These are phyloP conservation scores for Russula brevipes DNA, from an alignment of 768 basidiomycete species.

Conservation along the genomic window DNA sequence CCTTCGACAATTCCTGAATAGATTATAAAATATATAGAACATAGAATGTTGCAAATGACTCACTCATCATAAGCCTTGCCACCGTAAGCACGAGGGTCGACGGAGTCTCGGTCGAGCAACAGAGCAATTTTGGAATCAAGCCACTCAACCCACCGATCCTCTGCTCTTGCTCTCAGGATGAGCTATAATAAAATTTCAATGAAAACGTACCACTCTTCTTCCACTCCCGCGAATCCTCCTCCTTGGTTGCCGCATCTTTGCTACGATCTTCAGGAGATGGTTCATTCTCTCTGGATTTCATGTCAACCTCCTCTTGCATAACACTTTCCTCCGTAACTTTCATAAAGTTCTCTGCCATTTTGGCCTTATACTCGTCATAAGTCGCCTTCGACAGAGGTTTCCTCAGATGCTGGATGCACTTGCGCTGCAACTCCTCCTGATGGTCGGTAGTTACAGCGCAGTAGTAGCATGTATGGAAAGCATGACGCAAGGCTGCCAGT, in stretches of 20 bases:
- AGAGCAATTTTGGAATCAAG: conserved; percentile 83
- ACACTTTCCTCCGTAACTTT: conserved; percentile 45
- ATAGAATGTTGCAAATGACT: conserved; percentile 32
- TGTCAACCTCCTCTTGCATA: conserved; percentile 34
- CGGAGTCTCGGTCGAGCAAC: conserved; percentile 67
- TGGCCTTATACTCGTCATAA: conserved; percentile 56
- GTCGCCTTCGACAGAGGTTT: conserved; percentile 60
- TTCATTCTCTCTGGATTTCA: conserved; percentile 34
- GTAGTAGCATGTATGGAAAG: conserved; percentile 96
- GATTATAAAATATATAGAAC: conserved; percentile 13
- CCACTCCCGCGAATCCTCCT: conserved; percentile 44
- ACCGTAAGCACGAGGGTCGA: conserved; percentile 84
- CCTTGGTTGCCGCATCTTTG: conserved; percentile 31
- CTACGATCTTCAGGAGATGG: conserved; percentile 29
- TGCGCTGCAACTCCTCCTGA: conserved; percentile 90
- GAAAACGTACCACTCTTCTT: conserved; percentile 59
- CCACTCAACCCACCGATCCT: conserved; percentile 86
- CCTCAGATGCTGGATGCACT: conserved; percentile 89
- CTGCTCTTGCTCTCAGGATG: conserved; percentile 37
- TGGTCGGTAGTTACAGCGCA: conserved; percentile 91
- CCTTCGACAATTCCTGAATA: conserved; percentile 71
- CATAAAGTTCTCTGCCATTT: conserved; percentile 41
- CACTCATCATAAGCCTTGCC: conserved; percentile 90
- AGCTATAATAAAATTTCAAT: conserved; percentile 12
- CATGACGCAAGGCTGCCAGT: conserved; percentile 87